Evolutionary conservation across 371 early-diverging fungal genomes (phyloP), one percentile per base, ranked within the genome.

Genomic region (Lichtheimia ramosa): DNA sequence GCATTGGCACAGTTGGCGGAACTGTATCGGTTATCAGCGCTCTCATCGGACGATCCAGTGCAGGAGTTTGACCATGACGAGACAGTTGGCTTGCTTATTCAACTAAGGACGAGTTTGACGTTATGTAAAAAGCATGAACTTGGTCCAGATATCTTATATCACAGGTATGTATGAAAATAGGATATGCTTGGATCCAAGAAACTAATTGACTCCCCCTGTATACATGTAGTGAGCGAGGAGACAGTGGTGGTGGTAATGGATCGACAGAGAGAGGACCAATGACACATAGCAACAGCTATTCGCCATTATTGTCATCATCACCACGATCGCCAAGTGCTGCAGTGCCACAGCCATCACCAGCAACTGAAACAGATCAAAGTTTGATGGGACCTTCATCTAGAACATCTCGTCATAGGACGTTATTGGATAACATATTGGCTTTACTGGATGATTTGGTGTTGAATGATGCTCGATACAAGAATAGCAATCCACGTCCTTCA

Each of bases 401-500:
- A 34, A 10, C 34, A 34, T 34, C 34, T 34, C 34, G 34, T 10
- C 15, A 21, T 16, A 5, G 46, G 16, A 18, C 46, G 7, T 0
- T 46, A 3, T 72, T 79, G 41, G 73, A 72, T 7, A 72, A 58
- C 3, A 68, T 85, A 42, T 54, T 82, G 25, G 54, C 66, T 6
- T 64, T 72, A 2, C 54, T 86, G 13, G 73, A 77, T 25, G 86
- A 86, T 43, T 54, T 86, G 6, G 67, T 86, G 7, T 61, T 77
- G 0, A 82, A 86, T 43, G 86, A 86, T 48, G 78, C 82, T 59
- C 79, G 79, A n/a, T 86, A 75, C 62, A 74, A 61, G 48, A 60
- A 78, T 12, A 68, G 75, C 7, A 71, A 79, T 42, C 80, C 82
- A 3, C 78, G 81, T 21, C 86, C 86, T 18, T 79, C 83, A 5